phyloP scores from a whole-genome alignment of 371 early-diverging fungal genomes.

The Mucor circinelloides region DNA sequence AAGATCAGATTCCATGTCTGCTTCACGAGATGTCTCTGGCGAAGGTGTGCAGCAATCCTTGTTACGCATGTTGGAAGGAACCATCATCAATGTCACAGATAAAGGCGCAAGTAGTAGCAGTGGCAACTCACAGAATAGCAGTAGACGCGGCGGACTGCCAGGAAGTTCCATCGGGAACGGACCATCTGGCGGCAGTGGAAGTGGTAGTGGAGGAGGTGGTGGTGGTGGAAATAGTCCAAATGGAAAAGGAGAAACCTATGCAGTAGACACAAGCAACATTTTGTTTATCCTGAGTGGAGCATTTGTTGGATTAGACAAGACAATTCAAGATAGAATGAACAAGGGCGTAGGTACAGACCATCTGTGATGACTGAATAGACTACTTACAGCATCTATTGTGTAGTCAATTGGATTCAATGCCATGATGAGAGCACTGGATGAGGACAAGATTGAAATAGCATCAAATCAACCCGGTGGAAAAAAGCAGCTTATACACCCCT shows the following conservation, averaged over 20 bases:
- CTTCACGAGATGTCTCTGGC: constrained; percentile 87
- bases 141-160: constrained; percentile 34
- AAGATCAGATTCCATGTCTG: constrained; percentile 71
- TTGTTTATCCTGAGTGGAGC: constrained; percentile 90
- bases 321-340: constrained; percentile 76
- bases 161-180: constrained; percentile 30
- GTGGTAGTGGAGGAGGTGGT: constrained; percentile 3
- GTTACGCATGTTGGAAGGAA: constrained; percentile 88
- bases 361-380: not conserved
- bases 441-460: constrained; percentile 6
- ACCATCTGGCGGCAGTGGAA: constrained; percentile 45
- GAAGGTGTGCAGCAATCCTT: constrained; percentile 92
- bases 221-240: not conserved
- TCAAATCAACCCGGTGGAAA: not conserved
- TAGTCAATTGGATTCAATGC: constrained; percentile 79
- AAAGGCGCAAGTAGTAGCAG: constrained; percentile 64
- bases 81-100: constrained; percentile 81
- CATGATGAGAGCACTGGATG: constrained; percentile 36
- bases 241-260: constrained; percentile 75
- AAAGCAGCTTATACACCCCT: constrained; percentile 34
- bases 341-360: constrained; percentile 55
- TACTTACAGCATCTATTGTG: too few relatives aligned
- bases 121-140: constrained; percentile 2
- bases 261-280: constrained; percentile 90
- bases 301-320: constrained; percentile 86